Percentiles rank a stretch among this genome's conserved stretches.
phyloP scores from a whole-genome alignment of 345 rosid species.

The Melaleuca quinquenervia region DNA sequence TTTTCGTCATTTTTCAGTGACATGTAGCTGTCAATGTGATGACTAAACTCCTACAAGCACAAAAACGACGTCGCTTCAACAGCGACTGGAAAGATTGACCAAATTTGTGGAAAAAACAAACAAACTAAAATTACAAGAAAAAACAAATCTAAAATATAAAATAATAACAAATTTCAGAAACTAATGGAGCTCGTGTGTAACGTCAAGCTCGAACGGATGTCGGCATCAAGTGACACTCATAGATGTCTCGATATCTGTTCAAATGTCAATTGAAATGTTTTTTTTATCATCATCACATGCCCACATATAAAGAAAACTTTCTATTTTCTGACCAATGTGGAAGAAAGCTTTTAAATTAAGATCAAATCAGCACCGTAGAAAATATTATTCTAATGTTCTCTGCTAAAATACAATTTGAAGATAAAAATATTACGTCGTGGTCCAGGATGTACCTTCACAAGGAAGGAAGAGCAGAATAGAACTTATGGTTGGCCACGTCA shows the following conservation, averaged over 20 bases:
- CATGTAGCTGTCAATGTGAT: not conserved
- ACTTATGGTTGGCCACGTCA: not conserved
- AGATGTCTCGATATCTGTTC: not conserved
- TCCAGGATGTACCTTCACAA: not conserved
- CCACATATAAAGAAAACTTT: not conserved
- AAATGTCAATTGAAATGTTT: too few relatives aligned
- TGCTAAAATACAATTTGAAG: not conserved
- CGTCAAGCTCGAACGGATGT: not conserved
- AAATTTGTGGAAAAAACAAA: too few relatives aligned
- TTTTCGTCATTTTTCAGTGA: not conserved
- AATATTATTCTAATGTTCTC: not conserved
- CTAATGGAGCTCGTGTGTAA: too few relatives aligned
- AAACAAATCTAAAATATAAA: too few relatives aligned
- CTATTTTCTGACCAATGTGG: not conserved
- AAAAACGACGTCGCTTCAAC: not conserved
- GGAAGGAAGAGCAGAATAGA: not conserved
- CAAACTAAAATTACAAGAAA: too few relatives aligned
- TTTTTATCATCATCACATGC: accelerated
- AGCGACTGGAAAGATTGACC: not conserved
- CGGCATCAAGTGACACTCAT: not conserved
- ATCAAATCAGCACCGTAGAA: not conserved
- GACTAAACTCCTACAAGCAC: not conserved
- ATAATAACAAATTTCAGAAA: too few relatives aligned
- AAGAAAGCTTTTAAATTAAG: too few relatives aligned
- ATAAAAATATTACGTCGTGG: not conserved